Evolutionary conservation across 163 green algal genomes (phyloP).

Genomic region (Trebouxiophyceae sp.): DNA sequence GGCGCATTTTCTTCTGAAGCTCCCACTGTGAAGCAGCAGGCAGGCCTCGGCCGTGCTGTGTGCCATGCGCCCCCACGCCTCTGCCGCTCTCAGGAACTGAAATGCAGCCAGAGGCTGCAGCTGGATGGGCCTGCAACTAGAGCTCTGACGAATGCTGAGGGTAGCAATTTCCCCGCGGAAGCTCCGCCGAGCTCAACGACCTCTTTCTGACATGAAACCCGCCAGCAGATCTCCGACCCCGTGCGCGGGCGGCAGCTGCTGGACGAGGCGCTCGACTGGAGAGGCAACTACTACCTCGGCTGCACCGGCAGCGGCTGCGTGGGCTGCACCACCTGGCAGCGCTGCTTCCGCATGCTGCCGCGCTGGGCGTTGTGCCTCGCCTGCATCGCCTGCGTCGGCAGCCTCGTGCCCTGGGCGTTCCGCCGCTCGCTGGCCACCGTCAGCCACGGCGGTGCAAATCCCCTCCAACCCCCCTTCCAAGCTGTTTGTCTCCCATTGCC

Average conservation of each 20-base stretch:
- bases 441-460: conserved; percentile 3
- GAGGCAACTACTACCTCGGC: conserved; percentile 25
- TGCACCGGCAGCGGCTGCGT: conserved; percentile 20
- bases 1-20: neutral
- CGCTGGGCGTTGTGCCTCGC: conserved; percentile 18
- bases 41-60: neutral
- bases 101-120: too few relatives aligned
- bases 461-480: neutral
- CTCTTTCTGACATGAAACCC: too few relatives aligned
- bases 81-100: neutral
- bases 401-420: conserved; percentile 33
- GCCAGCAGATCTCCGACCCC: neutral
- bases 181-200: too few relatives aligned
- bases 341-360: conserved; percentile 28
- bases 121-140: too few relatives aligned
- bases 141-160: too few relatives aligned
- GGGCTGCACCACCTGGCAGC: conserved; percentile 32
- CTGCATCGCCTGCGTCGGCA: conserved; percentile 17
- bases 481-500: neutral
- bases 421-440: conserved; percentile 12
- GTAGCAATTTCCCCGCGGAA: too few relatives aligned
- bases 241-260: conserved; percentile 11
- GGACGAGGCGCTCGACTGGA: conserved; percentile 28
- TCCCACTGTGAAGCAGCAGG: neutral
- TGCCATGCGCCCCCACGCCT: neutral